A percentile compares a stretch with the other conserved stretches of the same genome.
Conservation (phyloP, 148 eudicot species). For the Chenopodium suecicum region DNA sequence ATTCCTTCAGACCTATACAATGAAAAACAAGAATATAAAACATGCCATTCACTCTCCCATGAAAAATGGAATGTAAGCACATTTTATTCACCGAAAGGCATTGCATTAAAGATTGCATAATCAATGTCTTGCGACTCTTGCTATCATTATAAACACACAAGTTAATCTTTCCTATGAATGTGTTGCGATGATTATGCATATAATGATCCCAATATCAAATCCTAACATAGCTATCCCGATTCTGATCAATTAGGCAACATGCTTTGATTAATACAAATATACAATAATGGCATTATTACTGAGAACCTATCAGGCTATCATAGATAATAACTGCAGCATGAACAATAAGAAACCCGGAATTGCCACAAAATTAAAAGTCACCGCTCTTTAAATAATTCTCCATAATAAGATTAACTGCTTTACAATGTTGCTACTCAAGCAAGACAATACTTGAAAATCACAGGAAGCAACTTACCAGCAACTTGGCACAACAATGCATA, state of each 20-base stretch:
- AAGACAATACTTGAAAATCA: conserved; percentile 4
- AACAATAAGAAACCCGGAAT: background rate
- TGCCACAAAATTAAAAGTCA: background rate
- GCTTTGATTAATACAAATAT: background rate
- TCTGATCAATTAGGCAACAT: background rate
- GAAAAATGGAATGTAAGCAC: background rate
- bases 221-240: background rate
- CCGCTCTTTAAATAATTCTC: background rate
- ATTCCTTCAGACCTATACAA: conserved; percentile 78
- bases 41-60: background rate
- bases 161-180: background rate
- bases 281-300: background rate
- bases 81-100: background rate
- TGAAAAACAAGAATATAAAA: background rate
- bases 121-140: background rate
- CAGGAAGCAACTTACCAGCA: conserved; percentile 58
- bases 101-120: background rate
- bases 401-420: background rate
- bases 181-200: background rate
- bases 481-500: conserved; percentile 91
- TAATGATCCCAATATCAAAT: background rate
- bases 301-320: background rate
- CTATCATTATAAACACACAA: background rate
- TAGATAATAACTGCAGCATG: background rate
- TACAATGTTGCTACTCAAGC: conserved; percentile 4